These are phyloP conservation scores for Ambrosia artemisiifolia DNA, from an alignment of 129 eudicot genomes.

Conservation along the genomic window DNA sequence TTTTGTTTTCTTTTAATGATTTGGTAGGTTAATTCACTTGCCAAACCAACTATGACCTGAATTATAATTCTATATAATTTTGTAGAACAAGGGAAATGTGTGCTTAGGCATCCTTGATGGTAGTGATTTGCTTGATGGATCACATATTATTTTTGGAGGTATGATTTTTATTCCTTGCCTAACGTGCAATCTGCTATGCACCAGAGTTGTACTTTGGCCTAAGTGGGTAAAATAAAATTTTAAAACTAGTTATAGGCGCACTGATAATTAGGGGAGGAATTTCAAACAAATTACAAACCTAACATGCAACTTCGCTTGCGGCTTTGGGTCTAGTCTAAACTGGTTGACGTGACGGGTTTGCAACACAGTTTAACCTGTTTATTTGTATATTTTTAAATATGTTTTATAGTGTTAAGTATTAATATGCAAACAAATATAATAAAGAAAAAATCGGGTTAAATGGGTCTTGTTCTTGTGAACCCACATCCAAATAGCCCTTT, in stretches of 20 bases:
- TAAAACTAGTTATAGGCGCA: neutral
- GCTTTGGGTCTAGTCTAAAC: neutral
- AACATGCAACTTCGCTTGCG: neutral
- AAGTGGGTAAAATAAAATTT: neutral
- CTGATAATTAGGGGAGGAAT: neutral
- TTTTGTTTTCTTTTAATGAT: neutral
- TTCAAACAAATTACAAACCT: neutral
- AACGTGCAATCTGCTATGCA: neutral
- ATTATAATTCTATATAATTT: neutral
- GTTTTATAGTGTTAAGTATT: neutral
- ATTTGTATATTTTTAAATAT: neutral
- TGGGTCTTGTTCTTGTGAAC: neutral
- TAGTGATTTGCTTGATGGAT: conserved; percentile 59
- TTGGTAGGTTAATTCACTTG: neutral
- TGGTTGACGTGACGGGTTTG: neutral
- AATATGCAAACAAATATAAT: neutral
- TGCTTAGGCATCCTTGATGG: conserved; percentile 81
- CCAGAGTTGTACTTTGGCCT: neutral
- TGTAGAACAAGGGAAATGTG: conserved; percentile 71
- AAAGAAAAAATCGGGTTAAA: neutral
- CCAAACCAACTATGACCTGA: neutral
- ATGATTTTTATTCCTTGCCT: conserved; percentile 13
- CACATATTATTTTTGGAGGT: conserved; percentile 82
- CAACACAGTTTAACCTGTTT: no score
- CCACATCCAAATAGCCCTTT: no score